A percentile compares a stretch with the other conserved stretches of the same genome.
Conservation (phyloP, 257 asterid species). For the Nemophila menziesii region DNA sequence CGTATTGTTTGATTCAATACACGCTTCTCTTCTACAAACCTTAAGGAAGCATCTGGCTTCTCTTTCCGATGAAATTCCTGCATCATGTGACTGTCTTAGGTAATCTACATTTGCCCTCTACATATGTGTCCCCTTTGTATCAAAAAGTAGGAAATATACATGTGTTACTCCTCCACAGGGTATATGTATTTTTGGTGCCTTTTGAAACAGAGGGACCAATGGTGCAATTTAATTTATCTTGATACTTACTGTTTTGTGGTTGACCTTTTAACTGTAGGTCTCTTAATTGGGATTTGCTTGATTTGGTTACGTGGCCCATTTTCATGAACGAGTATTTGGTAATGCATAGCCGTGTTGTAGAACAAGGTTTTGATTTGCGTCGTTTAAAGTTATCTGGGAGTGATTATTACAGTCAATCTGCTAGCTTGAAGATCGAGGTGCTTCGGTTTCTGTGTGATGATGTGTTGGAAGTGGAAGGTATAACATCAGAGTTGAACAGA, state of each 20-base stretch:
- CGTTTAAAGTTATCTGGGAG: constrained; percentile 40
- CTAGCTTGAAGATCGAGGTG: constrained; percentile 59
- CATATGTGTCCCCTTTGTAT: background rate
- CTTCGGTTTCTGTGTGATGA: constrained; percentile 87
- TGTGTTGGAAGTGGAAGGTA: constrained; percentile 60
- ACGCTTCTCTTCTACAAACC: constrained; percentile 65
- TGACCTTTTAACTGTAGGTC: constrained; percentile 37
- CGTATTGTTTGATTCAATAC: constrained; percentile 64
- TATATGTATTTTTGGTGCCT: no score
- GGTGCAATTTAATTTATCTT: background rate
- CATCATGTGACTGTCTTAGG: constrained; percentile 65
- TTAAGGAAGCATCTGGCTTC: constrained; percentile 68
- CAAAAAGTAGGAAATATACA: no score
- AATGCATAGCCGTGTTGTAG: constrained; percentile 48
- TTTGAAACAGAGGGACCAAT: no score
- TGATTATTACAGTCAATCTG: constrained; percentile 60
- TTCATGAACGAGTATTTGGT: constrained; percentile 73
- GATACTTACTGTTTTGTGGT: constrained; percentile 14
- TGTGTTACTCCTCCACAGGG: no score
- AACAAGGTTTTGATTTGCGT: constrained; percentile 50
- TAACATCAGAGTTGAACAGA: constrained; percentile 59
- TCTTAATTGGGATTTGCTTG: constrained; percentile 89
- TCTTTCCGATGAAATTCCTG: constrained; percentile 55
- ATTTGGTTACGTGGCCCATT: constrained; percentile 90
- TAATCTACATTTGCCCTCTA: constrained; percentile 15